Conservation (phyloP, 306 rosid genomes). For the Pterocarpus macrocarpus region DNA sequence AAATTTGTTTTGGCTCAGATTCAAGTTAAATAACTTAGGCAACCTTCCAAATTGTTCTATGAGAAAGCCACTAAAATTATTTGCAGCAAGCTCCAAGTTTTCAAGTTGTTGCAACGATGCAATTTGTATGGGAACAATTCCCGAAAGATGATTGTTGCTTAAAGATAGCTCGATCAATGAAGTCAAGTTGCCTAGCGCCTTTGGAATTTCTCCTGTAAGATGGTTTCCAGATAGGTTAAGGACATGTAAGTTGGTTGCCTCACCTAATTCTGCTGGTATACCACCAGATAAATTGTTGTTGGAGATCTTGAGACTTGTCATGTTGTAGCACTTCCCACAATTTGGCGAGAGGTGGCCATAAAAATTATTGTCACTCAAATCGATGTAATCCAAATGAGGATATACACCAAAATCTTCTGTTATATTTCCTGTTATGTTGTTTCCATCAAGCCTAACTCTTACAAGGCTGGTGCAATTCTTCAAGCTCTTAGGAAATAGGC, state of each 20-base stretch:
- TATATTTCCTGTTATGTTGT: conserved; percentile 36
- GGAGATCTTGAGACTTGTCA: background rate
- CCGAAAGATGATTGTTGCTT: background rate
- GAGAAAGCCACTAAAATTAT: conserved; percentile 3
- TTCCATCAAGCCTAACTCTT: conserved; percentile 42
- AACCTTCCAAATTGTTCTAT: background rate
- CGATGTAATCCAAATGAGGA: conserved; percentile 12
- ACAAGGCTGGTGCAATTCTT: background rate
- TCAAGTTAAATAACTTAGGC: background rate
- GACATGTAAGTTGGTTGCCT: background rate
- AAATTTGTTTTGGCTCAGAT: conserved; percentile 15
- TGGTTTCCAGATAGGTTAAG: conserved; percentile 42
- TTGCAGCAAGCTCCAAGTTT: background rate
- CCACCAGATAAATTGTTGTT: background rate
- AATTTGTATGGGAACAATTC: background rate
- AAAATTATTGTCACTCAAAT: conserved; percentile 31
- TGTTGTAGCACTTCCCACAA: background rate
- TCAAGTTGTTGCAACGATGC: background rate
- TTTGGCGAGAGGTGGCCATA: background rate
- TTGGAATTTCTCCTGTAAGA: conserved; percentile 35
- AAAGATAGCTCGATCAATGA: background rate
- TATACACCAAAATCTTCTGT: conserved; percentile 39
- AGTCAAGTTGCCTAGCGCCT: conserved; percentile 14
- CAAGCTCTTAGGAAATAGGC: conserved; percentile 25
- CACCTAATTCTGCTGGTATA: conserved; percentile 16